phyloP scores from a whole-genome alignment of 108 stramenopile species.

The Ochromonas danica region DNA sequence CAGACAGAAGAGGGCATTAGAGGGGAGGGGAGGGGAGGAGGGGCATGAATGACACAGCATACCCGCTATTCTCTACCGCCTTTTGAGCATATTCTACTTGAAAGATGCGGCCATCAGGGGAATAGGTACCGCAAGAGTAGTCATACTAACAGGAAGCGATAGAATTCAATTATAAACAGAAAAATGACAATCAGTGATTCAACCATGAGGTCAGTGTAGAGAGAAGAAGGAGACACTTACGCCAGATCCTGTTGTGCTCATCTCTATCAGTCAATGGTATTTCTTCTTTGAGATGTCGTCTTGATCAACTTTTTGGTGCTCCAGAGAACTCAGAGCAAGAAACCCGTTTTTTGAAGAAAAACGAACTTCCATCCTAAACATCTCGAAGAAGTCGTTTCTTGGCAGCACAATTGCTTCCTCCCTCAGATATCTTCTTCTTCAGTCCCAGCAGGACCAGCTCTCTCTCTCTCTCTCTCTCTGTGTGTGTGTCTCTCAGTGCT shows the following conservation, averaged over 20 bases:
- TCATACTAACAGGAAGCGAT: constrained; percentile 22
- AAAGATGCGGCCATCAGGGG: constrained; percentile 96
- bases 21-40: background rate
- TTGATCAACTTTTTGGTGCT: too few species aligned
- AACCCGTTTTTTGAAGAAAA: too few species aligned
- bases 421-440: too few species aligned
- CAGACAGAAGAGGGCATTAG: background rate
- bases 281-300: too few species aligned
- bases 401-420: too few species aligned
- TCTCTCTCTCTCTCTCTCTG: too few species aligned
- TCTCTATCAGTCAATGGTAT: too few species aligned
- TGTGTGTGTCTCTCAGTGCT: too few species aligned
- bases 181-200: background rate
- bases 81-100: constrained; percentile 79
- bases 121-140: constrained; percentile 42
- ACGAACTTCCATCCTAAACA: too few species aligned
- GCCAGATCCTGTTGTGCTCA: constrained; percentile 19
- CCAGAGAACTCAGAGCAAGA: too few species aligned
- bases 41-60: background rate
- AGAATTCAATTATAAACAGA: background rate
- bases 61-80: constrained; percentile 38
- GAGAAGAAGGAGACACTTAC: constrained; percentile 3
- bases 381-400: too few species aligned
- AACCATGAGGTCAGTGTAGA: background rate
- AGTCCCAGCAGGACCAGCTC: too few species aligned